A percentile compares a stretch with the other conserved stretches of the same genome.
These are phyloP conservation scores for Lizanozyma gosingica DNA, from an alignment of 1,139 yeast species.

Conservation along the genomic window DNA sequence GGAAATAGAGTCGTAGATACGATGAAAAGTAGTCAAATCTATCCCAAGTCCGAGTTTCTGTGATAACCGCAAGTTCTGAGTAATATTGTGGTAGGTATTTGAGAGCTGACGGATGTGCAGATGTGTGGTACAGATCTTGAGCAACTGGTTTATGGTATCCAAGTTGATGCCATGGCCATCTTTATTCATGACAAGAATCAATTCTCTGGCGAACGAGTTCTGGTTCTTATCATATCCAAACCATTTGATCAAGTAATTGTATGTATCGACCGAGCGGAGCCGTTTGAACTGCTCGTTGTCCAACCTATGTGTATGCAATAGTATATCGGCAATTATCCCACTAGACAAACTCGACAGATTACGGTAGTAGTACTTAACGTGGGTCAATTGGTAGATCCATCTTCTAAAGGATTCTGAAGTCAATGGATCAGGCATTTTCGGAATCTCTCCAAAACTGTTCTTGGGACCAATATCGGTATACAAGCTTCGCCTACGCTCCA, in stretches of 20 bases:
- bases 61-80: slow-evolving; percentile 23
- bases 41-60: slow-evolving; percentile 20
- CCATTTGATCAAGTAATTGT: slow-evolving; percentile 32
- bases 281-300: slow-evolving; percentile 21
- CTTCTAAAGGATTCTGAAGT: slow-evolving; percentile 23
- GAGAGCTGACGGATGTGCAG: slow-evolving; percentile 24
- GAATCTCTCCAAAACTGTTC: slow-evolving; percentile 23
- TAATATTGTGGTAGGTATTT: slow-evolving; percentile 23
- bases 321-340: slow-evolving; percentile 32
- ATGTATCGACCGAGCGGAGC: slow-evolving; percentile 28
- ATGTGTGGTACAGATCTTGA: slow-evolving; percentile 25
- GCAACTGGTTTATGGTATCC: slow-evolving; percentile 31
- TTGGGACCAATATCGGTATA: slow-evolving; percentile 12
- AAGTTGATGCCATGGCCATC: slow-evolving; percentile 35
- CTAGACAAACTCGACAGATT: slow-evolving; percentile 27
- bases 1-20: slow-evolving; percentile 30
- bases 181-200: slow-evolving; percentile 32
- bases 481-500: slow-evolving; percentile 5
- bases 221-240: slow-evolving; percentile 37
- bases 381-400: slow-evolving; percentile 31
- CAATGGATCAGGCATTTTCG: slow-evolving; percentile 23
- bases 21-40: slow-evolving; percentile 27
- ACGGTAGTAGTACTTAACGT: slow-evolving; percentile 22
- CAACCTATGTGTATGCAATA: slow-evolving; percentile 31
- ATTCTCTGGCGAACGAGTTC: slow-evolving; percentile 28